Conservation (phyloP, 768 basidiomycete genomes). For the Tulasnella sp. region DNA sequence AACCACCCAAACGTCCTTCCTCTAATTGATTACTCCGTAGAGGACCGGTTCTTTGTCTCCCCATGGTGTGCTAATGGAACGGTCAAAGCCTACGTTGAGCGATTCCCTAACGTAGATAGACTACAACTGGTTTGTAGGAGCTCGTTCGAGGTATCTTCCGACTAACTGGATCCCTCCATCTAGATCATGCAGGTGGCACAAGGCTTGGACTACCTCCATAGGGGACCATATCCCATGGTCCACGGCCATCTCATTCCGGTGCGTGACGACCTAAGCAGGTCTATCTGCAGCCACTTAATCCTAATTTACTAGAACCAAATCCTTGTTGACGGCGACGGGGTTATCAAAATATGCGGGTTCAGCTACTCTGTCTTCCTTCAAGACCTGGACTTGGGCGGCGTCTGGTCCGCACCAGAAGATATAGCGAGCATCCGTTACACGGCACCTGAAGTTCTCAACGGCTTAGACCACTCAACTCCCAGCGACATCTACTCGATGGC, state of each 20-base stretch:
- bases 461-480: neutral
- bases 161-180: neutral
- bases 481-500: constrained; percentile 17
- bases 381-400: neutral
- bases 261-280: neutral
- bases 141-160: neutral
- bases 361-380: neutral
- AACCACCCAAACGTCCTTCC: constrained; percentile 23
- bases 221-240: neutral
- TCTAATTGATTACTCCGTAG: neutral
- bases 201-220: constrained; percentile 21
- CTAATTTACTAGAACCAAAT: neutral
- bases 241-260: constrained; percentile 20
- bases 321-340: neutral
- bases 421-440: constrained; percentile 6
- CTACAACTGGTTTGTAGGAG: neutral
- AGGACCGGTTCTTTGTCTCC: neutral
- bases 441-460: constrained; percentile 17
- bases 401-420: neutral
- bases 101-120: neutral
- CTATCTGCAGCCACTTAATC: neutral
- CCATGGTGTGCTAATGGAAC: constrained; percentile 22
- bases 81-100: neutral
- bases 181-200: neutral
- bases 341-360: constrained; percentile 12